Evolutionary conservation across 352 stramenopile genomes (phyloP).

Genomic region (Pythium angustatum): DNA sequence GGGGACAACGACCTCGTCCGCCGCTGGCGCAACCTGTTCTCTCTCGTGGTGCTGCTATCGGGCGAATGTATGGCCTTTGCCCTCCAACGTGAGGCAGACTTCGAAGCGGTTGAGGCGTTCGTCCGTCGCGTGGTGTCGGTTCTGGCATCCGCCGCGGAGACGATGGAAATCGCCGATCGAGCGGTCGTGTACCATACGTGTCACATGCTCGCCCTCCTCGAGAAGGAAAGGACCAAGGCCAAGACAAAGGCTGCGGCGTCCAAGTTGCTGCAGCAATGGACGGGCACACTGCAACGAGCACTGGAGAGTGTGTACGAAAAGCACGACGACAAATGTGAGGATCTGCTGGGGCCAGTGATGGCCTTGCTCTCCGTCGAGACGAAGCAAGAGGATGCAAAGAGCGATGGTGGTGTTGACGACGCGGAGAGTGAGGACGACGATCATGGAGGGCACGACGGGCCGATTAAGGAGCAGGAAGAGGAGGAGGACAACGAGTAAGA

Average conservation of each 20-base stretch:
- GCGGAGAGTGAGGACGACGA: constrained; percentile 1
- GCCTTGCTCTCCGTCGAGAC: constrained; percentile 13
- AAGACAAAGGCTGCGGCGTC: constrained; percentile 30
- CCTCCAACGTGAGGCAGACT: constrained; percentile 42
- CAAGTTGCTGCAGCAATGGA: constrained; percentile 43
- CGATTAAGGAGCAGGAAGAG: constrained; percentile 9
- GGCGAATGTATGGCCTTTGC: constrained; percentile 68
- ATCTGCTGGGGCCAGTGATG: constrained; percentile 46
- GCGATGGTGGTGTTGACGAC: neutral
- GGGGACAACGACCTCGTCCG: constrained; percentile 34
- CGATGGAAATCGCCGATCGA: constrained; percentile 61
- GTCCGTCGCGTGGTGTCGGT: constrained; percentile 48
- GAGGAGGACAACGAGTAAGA: neutral
- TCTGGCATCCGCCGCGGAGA: constrained; percentile 43
- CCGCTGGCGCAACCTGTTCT: constrained; percentile 77
- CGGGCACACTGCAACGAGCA: constrained; percentile 36
- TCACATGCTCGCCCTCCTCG: constrained; percentile 56
- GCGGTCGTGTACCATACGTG: constrained; percentile 63
- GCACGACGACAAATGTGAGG: constrained; percentile 45
- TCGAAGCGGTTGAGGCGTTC: constrained; percentile 31
- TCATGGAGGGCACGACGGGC: neutral
- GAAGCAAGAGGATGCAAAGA: constrained; percentile 4
- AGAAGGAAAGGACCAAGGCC: constrained; percentile 31
- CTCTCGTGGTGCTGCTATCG: constrained; percentile 52
- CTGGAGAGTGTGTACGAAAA: constrained; percentile 40